phyloP scores from a whole-genome alignment of 768 basidiomycete species.

The Suillus cothurnatus region DNA sequence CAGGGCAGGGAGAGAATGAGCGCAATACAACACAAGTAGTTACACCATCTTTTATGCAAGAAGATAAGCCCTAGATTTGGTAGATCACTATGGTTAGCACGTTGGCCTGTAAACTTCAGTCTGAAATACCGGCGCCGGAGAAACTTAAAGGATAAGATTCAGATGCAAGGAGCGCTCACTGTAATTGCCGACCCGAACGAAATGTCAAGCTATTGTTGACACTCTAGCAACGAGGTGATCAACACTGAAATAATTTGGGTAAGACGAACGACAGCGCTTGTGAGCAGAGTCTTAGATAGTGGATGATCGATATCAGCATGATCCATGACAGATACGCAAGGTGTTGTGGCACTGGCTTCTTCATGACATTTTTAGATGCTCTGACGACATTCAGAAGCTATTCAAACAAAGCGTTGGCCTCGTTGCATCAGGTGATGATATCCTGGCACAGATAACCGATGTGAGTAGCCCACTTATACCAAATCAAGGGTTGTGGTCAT shows the following conservation, averaged over 20 bases:
- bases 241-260: background rate
- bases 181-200: background rate
- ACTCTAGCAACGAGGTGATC: constrained; percentile 4
- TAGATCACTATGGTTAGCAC: background rate
- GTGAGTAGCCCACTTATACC: background rate
- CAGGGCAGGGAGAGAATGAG: background rate
- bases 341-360: background rate
- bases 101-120: background rate
- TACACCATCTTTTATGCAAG: constrained; percentile 1
- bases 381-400: background rate
- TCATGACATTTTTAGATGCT: background rate
- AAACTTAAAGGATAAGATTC: constrained; percentile 7
- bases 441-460: background rate
- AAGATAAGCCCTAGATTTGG: background rate
- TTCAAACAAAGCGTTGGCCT: background rate
- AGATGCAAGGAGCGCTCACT: background rate
- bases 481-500: background rate
- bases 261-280: background rate
- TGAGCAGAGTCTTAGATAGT: background rate
- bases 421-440: background rate
- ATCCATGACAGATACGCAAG: background rate
- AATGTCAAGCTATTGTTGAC: background rate
- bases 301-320: background rate
- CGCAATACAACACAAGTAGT: background rate
- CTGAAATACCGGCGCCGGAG: background rate